Evolutionary conservation across 257 asterid species (phyloP), one percentile per base, ranked within the genome.

Genomic region (Lycium barbarum): DNA sequence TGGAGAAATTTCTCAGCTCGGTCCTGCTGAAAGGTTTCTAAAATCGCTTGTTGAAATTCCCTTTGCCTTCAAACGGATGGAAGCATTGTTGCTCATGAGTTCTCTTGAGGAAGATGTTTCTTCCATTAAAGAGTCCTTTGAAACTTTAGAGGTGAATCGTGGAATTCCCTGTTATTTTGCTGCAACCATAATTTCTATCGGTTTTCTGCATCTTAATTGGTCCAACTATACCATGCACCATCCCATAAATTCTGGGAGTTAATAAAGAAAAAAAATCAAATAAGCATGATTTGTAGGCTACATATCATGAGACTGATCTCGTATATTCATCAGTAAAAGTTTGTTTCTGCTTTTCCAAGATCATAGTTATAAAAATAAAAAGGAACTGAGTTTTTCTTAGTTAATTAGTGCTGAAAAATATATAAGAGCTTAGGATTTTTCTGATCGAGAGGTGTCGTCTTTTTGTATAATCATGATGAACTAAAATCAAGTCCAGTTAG

Each of bases 21-120:
- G 98, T 78, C 98, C 96, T 2, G 97, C 98, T 7, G 99, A 95
- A 85, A 90, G 92, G 85, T 94, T 94, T 85, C 92, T 94, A n/a
- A 93, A 93, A 88, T 93, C 88, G 85, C 54, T 93, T 84, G 92
- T 92, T 54, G 93, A 92, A 51, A 93, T 95, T 70, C 99, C 99
- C 9, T 94, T 90, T 84, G 98, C 97, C 89, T 94, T 94, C 76
- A 93, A 92, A 89, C 94, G 98, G 40, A 87, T 95, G 80, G 98
- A 93, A 84, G 82, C 95, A 20, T 85, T 96, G 87, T 81, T 91
- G 90, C 92, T 92, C 85, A 89, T 93, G 91, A 87, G 93, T 92
- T 87, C 91, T 2, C 90, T 91, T 82, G 93, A 88, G 55, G 99
- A 96, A 90, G 99, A 96, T 82, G 86, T 88, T 88, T 85, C 93